A percentile compares a stretch with the other conserved stretches of the same genome.
Evolutionary conservation across 768 basidiomycete species (phyloP).

Genomic region (Calvatia gigantea): DNA sequence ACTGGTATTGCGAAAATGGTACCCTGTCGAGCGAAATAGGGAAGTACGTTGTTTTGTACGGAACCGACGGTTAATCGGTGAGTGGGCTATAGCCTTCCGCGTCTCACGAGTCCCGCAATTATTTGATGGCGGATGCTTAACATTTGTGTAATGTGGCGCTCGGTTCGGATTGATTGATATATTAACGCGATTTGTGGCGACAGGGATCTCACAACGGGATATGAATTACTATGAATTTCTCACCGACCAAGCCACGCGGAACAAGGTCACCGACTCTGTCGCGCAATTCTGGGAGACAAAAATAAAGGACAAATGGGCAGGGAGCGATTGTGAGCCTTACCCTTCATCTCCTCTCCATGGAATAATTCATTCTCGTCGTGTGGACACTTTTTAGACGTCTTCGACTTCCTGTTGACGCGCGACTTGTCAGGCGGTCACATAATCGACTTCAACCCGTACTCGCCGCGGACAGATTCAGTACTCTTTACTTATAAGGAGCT

Average conservation of each 20-base stretch:
- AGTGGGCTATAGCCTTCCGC: slow-evolving; percentile 16
- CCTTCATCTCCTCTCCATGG: not conserved
- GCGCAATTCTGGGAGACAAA: slow-evolving; percentile 63
- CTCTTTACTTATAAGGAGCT: slow-evolving; percentile 85
- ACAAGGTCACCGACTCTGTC: slow-evolving; percentile 50
- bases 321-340: slow-evolving; percentile 59
- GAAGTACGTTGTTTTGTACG: slow-evolving; percentile 93
- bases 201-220: slow-evolving; percentile 87
- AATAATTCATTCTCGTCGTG: slow-evolving; percentile 1
- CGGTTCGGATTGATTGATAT: too few species aligned
- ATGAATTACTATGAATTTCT: slow-evolving; percentile 86
- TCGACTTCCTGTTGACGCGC: slow-evolving; percentile 86
- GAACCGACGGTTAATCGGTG: slow-evolving; percentile 68
- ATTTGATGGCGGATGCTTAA: not conserved
- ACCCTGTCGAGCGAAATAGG: slow-evolving; percentile 75
- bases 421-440: slow-evolving; percentile 75
- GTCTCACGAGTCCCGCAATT: not conserved
- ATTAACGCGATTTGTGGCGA: not conserved
- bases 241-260: slow-evolving; percentile 54
- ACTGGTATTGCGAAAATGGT: slow-evolving; percentile 89
- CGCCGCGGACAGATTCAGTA: slow-evolving; percentile 81
- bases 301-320: slow-evolving; percentile 46
- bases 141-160: not conserved
- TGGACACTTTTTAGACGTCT: slow-evolving; percentile 50
- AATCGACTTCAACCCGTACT: slow-evolving; percentile 90